Evolutionary conservation across 73 alveolate genomes (phyloP), one percentile per base, ranked within the genome.

Genomic region (Paramecium tetraurelia): DNA sequence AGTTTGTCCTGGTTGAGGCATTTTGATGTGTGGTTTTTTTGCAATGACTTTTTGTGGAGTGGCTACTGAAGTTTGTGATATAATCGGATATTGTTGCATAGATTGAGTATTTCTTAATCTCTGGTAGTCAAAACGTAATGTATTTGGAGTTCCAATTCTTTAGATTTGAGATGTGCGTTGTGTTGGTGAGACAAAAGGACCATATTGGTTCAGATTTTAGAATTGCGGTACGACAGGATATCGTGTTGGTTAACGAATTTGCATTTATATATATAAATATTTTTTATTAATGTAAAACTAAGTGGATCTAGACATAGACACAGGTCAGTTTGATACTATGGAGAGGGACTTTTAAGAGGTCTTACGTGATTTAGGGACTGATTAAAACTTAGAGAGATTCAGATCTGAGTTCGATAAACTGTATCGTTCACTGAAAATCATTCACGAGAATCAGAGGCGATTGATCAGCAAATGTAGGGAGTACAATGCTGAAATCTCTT

Each of bases 391-490:
- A 40, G 98, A 96, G 70, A 87, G 95, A 71, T 97, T 97, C 93
- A 90, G 98, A 89, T 83, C 83, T 11, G 99, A 97, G 84, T 97
- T 95, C 85, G 95, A 96, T 83, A 96, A 93, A 93, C 89, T 97
- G 36, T 98, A 96, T 88, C 94, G 96, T 68, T 93, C 98, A 12
- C 93, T 96, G 46, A 96, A 97, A 93, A 94, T 97, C 4, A 85
- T 96, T 20, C 95, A 97, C 63, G 99, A 97, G 70, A 92, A 95
- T 58, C 97, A 97, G 75, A 96, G 96, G 90, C 90, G 94, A 53
- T 94, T 96, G 59, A 94, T 98, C 77, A 96, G 96, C 95, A 98
- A 96, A 92, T 98, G 99, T 96, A 95, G 98, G 69, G 99, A 98
- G 93, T 93, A 94, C 50, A 95, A 94, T 86, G 93, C 94, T 12